These are phyloP conservation scores for Botryosphaeria agaves DNA, from an alignment of 2,329 filamentous ascomycete genomes.

Conservation along the genomic window DNA sequence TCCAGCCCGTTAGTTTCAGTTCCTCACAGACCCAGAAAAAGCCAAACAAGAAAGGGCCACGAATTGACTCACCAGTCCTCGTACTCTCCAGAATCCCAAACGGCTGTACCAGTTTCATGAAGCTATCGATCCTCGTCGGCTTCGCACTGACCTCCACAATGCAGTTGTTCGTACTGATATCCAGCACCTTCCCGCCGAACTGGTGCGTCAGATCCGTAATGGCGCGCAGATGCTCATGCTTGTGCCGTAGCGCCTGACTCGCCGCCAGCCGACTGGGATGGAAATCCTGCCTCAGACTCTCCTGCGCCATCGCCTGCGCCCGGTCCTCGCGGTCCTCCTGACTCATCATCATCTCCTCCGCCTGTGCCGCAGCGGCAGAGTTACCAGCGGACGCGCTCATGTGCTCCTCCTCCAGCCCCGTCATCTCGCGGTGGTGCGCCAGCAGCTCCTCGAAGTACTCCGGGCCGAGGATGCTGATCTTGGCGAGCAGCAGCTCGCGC, in stretches of 20 bases:
- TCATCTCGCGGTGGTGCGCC: constrained; percentile 88
- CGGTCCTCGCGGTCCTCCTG: too few relatives aligned
- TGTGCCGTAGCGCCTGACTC: constrained; percentile 82
- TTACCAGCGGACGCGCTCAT: neutral
- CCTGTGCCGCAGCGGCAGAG: constrained; percentile 11
- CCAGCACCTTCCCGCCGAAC: constrained; percentile 91
- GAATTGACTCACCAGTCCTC: constrained; percentile 57
- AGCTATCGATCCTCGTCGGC: constrained; percentile 83
- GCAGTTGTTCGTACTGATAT: constrained; percentile 97
- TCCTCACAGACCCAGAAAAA: too few relatives aligned
- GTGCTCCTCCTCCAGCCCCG: constrained; percentile 16
- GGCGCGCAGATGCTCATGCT: constrained; percentile 91
- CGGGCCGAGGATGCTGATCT: constrained; percentile 89
- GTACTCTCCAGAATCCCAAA: constrained; percentile 96
- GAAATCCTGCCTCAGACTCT: constrained; percentile 45
- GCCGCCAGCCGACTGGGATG: constrained; percentile 76
- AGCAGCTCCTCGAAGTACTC: constrained; percentile 98
- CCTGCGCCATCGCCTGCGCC: constrained; percentile 21
- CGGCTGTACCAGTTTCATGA: constrained; percentile 85
- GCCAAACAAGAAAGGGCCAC: too few relatives aligned
- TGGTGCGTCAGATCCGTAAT: constrained; percentile 96
- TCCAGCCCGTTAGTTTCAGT: too few relatives aligned
- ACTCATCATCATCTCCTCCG: constrained; percentile 10
- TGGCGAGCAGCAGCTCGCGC: constrained; percentile 85
- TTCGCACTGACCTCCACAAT: constrained; percentile 96